A percentile compares a stretch with the other conserved stretches of the same genome.
These are phyloP conservation scores for Discostella stelligeroides DNA, from an alignment of 108 stramenopile genomes.

Conservation along the genomic window DNA sequence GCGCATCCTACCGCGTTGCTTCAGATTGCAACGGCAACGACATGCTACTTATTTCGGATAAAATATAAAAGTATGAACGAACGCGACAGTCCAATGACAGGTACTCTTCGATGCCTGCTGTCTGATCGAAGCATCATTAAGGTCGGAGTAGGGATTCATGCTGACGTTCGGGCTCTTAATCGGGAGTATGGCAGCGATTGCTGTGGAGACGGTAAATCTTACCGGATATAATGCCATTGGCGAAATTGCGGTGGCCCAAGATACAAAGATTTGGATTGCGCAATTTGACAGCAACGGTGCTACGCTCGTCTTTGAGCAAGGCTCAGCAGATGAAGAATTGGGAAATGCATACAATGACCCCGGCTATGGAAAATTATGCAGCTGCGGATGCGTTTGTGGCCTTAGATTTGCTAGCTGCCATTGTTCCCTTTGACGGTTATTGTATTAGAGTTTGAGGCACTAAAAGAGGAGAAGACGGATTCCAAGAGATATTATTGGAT, in stretches of 20 bases:
- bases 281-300: neutral
- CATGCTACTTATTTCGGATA: constrained; percentile 1
- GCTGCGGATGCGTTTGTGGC: constrained; percentile 14
- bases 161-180: neutral
- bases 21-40: constrained; percentile 5
- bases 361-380: constrained; percentile 13
- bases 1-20: neutral
- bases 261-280: constrained; percentile 7
- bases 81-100: neutral
- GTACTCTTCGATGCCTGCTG: neutral
- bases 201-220: neutral
- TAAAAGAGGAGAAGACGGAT: too few species aligned
- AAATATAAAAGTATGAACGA: neutral
- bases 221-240: constrained; percentile 10
- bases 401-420: too few species aligned
- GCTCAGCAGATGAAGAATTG: constrained; percentile 27
- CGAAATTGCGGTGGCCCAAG: neutral
- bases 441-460: too few species aligned
- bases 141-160: constrained; percentile 13
- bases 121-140: constrained; percentile 5
- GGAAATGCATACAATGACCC: constrained; percentile 4
- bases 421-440: too few species aligned
- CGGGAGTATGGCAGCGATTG: neutral
- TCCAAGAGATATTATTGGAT: too few species aligned
- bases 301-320: constrained; percentile 2